Evolutionary conservation across 31 red algal genomes (phyloP), one percentile per base, ranked within the genome.

Genomic region (Bonnemaisonia californica): DNA sequence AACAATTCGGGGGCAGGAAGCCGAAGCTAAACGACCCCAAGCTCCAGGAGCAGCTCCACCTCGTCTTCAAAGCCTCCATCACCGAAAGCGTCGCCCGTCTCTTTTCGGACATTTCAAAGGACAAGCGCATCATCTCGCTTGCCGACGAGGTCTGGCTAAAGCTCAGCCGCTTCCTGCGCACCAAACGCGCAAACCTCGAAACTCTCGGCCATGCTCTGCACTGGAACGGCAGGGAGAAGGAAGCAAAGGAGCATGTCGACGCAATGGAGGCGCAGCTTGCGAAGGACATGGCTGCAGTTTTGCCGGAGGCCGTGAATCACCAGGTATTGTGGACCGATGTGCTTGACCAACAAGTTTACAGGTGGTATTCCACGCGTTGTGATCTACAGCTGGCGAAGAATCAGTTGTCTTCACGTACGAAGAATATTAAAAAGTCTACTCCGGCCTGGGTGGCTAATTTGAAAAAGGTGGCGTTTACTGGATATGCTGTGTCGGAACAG

Each of bases 361-460:
- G 72, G 54, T 83, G 80, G 80, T 83, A 69, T 24, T 24, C 65
- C 41, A 62, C 64, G 66, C 57, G 62, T 48, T 58, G 42, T 24
- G 82, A 85, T 28, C 59, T 85, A 5, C 82, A 74, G 24, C 40
- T 71, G 58, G 82, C 82, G 59, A 71, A 71, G 38, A 85, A 85
- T 34, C 82, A 85, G 33, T 39, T 85, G 23, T 69, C 70, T 1
- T 54, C 62, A 13, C 55, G 82, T 2, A 42, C 76, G 28, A 65
- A 68, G 12, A 76, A 60, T 48, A 54, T 85, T 32, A 85, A 85
- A 45, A 85, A 85, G 57, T 55, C 62, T 19, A 56, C 67, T 11
- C 48, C 38, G n/a, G 69, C 48, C 3, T 85, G 82, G 82, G 69
- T 85, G 34, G 41, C 70, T n/a, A 35, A 69, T 41, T 61, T 85